Percentiles rank a stretch among this genome's conserved stretches.
Conservation (phyloP, 345 rosid species). For the Syzygium grande region DNA sequence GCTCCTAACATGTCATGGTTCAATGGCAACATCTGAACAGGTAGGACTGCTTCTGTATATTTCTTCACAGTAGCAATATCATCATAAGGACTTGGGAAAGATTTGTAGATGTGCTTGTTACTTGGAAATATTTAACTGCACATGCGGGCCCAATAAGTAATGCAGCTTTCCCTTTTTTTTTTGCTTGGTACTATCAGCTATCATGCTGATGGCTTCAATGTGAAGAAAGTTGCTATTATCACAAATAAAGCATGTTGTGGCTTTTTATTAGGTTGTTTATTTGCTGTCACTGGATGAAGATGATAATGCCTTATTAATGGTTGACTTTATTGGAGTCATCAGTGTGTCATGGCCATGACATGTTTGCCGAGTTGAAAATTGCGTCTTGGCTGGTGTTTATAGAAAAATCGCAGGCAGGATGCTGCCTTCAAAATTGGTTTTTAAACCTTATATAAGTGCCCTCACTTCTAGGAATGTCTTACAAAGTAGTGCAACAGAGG, state of each 20-base stretch:
- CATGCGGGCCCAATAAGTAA: not conserved
- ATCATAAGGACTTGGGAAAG: not conserved
- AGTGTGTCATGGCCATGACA: not conserved
- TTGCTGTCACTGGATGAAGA: not conserved
- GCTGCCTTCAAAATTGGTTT: not conserved
- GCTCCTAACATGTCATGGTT: constrained; percentile 89
- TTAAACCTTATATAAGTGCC: not conserved
- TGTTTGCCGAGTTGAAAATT: not conserved
- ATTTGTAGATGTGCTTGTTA: not conserved
- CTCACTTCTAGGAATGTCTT: not conserved
- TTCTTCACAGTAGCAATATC: not conserved
- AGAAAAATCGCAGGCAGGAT: not conserved
- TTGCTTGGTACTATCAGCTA: not conserved
- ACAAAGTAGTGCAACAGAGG: not conserved
- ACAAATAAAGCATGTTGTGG: not conserved
- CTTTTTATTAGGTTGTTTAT: not conserved
- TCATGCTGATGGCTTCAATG: not conserved
- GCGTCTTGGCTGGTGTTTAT: not conserved
- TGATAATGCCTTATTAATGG: not conserved
- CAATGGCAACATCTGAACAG: constrained; percentile 98
- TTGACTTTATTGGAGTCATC: not conserved
- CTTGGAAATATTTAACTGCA: not conserved
- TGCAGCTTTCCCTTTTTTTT: not conserved
- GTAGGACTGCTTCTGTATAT: constrained; percentile 17
- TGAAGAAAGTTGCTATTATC: not conserved